Base-by-base conservation (phyloP, 2,329 filamentous ascomycete genomes). In the Fusarium tricinctum region DNA sequence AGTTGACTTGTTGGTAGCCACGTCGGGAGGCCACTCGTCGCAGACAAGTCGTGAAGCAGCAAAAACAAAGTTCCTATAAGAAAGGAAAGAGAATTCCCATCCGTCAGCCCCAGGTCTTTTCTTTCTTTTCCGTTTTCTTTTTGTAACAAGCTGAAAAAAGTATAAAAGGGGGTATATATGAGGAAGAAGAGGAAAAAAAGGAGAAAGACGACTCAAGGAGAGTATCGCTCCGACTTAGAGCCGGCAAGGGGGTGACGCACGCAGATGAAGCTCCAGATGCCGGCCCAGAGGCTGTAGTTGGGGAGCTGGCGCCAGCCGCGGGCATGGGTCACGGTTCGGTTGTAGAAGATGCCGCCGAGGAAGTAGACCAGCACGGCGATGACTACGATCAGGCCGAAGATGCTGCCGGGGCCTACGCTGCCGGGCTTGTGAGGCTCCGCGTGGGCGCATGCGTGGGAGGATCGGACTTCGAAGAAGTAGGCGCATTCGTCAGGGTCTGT, bases 401-500 rank as follows among this genome's bases (percentile, higher is more conserved):
- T 79, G 83, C 93, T 81, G 77, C 92, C 75, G 79, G 96, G 81
- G 75, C 92, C 80, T 84, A 91, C 81, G 80, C 90, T 82, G 83
- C 94, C 80, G 81, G 92, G 84, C 77, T 92, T 92, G 78, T 91
- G 89, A 58, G 90, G 89, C 75, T 90, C 87, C 44, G 86, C 85
- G 55, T 84, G 84, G 14, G 86, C 84, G 73, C 96, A 99, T 13
- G 94, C 95, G 70, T 93, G 91, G 45, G 88, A 86, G 23, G 93
- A 96, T 69, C 95, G 91, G 49, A 94, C 91, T 78, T 98, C 94
- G 82, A 99, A 99, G 80, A 97, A 92, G 81, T 98, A 99, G 30
- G 93, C 89, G 84, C 96, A 99, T 63, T 97, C 91, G 76, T 98
- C 94, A 40, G 92, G 91, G 64, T 94, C 91, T 43, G 83, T 82